Base-by-base conservation (phyloP, 805 yeast genomes). In the Komagataella phaffii region DNA sequence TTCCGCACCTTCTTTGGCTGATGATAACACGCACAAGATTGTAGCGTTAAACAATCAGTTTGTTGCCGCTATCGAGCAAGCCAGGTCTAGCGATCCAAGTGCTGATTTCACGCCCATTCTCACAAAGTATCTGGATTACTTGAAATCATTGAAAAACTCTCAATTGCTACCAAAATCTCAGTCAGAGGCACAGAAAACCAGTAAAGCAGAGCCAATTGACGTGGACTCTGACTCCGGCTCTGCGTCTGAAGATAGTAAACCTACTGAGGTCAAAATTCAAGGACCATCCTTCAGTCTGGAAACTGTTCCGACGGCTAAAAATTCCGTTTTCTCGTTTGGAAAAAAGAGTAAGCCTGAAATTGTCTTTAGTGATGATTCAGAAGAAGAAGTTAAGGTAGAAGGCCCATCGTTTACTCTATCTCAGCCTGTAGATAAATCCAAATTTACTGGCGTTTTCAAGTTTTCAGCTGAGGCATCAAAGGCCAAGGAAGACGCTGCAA, bases 11-110 rank as follows among this genome's bases (percentile, higher is more conserved):
- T 17, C 48, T 17, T 24, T 24, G 7, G 44, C 43, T 12, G 17
- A 17, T 23, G 75, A 70, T 17, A 72, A 67, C 53, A 66, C 74
- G 23, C 72, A 71, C 14, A 79, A 79, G 59, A 59, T 81, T 44
- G 79, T 75, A 58, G 90, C 95, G 1, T 69, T 87, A 60, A 85
- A 85, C 61, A 73, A 74, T 7, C 78, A 73, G 51, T 81, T 87
- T 57, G 64, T 73, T 30, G 71, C 71, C 14, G 71, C 80, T 30
- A 61, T 87, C 36, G 66, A 66, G 45, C 63, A 67, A 23, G 64
- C 73, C 8, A 62, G 75, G 24, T 53, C 56, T 1, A 63, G 67
- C 5, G 76, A 77, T 54, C 74, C 82, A 2, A 66, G 77, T 10
- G 79, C 78, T 1, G 77, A 83, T 57, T 75, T 85, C 56, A 67